Evolutionary conservation across 2,329 filamentous ascomycete genomes (phyloP), one percentile per base, ranked within the genome.

Genomic region (Trichoderma guizhouense): DNA sequence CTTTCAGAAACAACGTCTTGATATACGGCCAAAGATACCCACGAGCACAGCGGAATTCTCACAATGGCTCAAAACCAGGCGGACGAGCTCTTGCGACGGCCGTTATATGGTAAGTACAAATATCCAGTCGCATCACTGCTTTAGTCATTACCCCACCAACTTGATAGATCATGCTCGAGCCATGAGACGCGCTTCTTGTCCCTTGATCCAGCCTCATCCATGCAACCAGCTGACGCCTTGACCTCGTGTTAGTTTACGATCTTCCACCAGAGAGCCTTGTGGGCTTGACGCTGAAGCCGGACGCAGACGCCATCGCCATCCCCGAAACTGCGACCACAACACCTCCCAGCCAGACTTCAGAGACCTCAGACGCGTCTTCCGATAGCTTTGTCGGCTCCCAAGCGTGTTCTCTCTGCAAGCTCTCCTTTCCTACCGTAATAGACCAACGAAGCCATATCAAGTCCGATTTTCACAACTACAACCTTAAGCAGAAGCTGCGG

Each of bases 391-490:
- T 88, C 47, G 89, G 89, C 11, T 87, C 92, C 7, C 94, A 93
- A 72, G 88, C 93, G 15, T 99, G 96, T 80, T 90, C 91, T 1
- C 86, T 98, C 5, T 99, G 96, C 82, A 85, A 87, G 51, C 86
- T 94, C 47, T 84, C 87, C 6, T 97, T 97, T 77, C 78, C 86
- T 36, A 91, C 87, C 11, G 86, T 97, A 8, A 86, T 90, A 73
- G 95, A 98, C 73, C 95, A 98, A 79, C 89, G 93, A 73, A 88
- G 89, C 72, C 96, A 99, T 82, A 90, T 93, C 72, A 92, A 93
- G 77, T 97, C 95, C 11, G 96, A 99, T 78, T 86, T 97, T 63
- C 96, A 99, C 81, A 89, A 92, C 75, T 99, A 98, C 83, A 99
- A 99, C 79, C 83, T 98, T 73, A 98, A 97, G 82, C 93, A 95